These are phyloP conservation scores for Williopsis jadinii DNA, from an alignment of 1,139 yeast genomes.

Conservation along the genomic window DNA sequence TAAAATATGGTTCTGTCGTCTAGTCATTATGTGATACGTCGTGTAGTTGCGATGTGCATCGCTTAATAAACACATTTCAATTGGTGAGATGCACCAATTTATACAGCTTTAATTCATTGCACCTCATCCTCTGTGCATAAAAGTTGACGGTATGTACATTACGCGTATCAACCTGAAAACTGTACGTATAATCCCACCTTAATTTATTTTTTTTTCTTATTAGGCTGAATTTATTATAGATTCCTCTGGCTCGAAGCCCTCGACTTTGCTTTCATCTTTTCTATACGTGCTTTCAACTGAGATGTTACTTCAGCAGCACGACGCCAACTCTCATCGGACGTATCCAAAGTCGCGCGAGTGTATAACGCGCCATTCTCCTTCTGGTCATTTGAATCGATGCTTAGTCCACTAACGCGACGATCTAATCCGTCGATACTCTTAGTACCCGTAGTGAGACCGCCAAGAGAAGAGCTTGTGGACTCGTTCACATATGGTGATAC, in stretches of 20 bases:
- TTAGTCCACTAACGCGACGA: slow-evolving; percentile 17
- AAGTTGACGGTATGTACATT: too few relatives aligned
- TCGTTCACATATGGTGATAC: not conserved
- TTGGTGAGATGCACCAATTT: too few relatives aligned
- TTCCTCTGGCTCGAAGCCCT: slow-evolving; percentile 21
- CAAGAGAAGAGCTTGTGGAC: not conserved
- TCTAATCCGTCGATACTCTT: slow-evolving; percentile 17
- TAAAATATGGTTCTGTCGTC: too few relatives aligned
- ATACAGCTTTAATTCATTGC: too few relatives aligned
- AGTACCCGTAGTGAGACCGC: not conserved
- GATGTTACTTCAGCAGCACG: slow-evolving; percentile 87
- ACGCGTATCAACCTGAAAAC: too few relatives aligned
- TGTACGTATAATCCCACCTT: too few relatives aligned
- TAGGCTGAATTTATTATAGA: not conserved
- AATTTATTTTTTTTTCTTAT: too few relatives aligned
- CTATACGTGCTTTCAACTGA: slow-evolving; percentile 79
- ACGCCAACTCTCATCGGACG: slow-evolving; percentile 72
- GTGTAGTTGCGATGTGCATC: too few relatives aligned
- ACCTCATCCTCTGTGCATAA: too few relatives aligned
- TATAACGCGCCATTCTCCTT: slow-evolving; percentile 13
- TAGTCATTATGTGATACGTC: too few relatives aligned
- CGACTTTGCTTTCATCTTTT: slow-evolving; percentile 75
- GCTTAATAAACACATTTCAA: too few relatives aligned
- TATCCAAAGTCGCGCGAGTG: slow-evolving; percentile 24
- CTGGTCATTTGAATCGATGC: slow-evolving; percentile 17